phyloP scores from a whole-genome alignment of 2,329 filamentous ascomycete species.

The Xylaria multiplex region DNA sequence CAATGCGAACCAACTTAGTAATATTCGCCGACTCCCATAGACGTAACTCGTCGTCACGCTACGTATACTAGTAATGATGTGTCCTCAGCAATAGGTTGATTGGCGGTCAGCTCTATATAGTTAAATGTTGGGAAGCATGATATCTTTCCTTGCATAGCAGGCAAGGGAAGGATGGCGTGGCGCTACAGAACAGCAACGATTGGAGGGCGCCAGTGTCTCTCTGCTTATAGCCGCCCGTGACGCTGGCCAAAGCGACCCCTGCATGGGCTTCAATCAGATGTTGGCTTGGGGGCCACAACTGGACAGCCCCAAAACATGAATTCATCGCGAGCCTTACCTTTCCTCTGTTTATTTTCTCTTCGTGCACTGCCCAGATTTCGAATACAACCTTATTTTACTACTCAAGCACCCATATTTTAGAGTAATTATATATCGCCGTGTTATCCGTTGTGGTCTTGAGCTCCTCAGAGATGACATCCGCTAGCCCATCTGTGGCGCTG shows the following conservation, averaged over 20 bases:
- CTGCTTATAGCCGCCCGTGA: conserved; percentile 23
- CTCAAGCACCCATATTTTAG: neutral
- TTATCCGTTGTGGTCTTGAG: neutral
- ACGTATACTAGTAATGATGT: too few species aligned
- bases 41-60: too few species aligned
- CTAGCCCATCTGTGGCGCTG: neutral
- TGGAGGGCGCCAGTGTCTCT: conserved; percentile 25
- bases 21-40: too few species aligned
- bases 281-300: conserved; percentile 10
- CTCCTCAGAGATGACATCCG: conserved; percentile 16
- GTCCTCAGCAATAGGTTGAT: too few species aligned
- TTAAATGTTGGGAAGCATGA: neutral
- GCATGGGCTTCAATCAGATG: conserved; percentile 24
- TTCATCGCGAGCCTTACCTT: neutral
- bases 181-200: conserved; percentile 1
- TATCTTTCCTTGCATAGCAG: conserved; percentile 12
- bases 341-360: neutral
- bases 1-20: too few species aligned
- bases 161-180: conserved; percentile 4
- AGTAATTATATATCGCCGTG: neutral
- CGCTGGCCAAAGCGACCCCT: conserved; percentile 28
- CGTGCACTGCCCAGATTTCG: neutral
- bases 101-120: too few species aligned
- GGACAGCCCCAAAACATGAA: conserved; percentile 1
- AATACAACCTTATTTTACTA: neutral